Evolutionary conservation across 345 rosid species (phyloP), one percentile per base, ranked within the genome.

Genomic region (Arabidopsis suecica): DNA sequence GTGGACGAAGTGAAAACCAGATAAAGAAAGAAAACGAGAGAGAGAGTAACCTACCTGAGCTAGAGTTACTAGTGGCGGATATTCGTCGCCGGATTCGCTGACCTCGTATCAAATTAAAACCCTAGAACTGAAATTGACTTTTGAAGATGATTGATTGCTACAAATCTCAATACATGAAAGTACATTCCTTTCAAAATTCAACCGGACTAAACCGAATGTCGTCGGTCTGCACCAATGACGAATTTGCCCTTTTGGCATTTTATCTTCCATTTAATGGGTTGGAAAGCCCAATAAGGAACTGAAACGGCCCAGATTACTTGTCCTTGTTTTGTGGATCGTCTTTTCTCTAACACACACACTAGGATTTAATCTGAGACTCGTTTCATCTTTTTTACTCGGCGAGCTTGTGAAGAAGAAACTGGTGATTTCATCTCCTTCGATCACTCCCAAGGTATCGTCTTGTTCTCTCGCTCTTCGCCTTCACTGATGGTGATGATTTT

Each of bases 51-150:
- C 36, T 41, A 20, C 41, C 81, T 33, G 73, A 65, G 73, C 30
- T 65, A 5, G 69, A 71, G 55, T 18, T 57, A 50, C 32, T 56
- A 50, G 66, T 65, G 25, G 64, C 14, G 25, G 71, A 55, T 73
- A 55, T 55, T 65, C 72, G 50, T 45, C 80, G 64, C 68, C 78
- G 38, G 81, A 78, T 33, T 72, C 51, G 69, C 58, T 66, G 59
- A 71, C 73, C 81, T 60, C 69, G 69, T 10, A 72, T 58, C 62
- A 67, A 59, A 78, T 66, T 51, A 60, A 71, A 78, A 78, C 81
- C 81, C 81, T 78, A 78, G 81, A 45, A 16, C 18, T 34, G 61
- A 71, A 72, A 78, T 60, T 72, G 81, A 78, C 77, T 72, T 72
- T 13, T 61, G 74, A 67, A 67, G 73, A 32, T 18, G 81, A 78